These are phyloP conservation scores for Magnusiomyces tetraspermus DNA, from an alignment of 1,139 yeast genomes.

Conservation along the genomic window DNA sequence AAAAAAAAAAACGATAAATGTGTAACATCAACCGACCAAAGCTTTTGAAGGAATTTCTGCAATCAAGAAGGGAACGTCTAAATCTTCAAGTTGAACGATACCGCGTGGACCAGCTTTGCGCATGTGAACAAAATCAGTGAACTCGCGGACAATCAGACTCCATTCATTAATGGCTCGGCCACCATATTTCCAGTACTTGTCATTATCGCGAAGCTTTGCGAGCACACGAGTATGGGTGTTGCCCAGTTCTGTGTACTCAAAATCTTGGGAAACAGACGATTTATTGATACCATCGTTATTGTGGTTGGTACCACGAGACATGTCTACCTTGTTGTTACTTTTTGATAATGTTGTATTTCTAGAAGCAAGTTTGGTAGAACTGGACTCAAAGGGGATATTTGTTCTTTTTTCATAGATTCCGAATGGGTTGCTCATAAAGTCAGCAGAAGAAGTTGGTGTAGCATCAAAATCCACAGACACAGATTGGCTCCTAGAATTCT, in stretches of 20 bases:
- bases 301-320: neutral
- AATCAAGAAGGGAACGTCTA: slow-evolving; percentile 37
- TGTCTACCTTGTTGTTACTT: no score
- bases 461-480: neutral
- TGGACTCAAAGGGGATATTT: neutral
- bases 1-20: no score
- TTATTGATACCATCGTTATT: no score
- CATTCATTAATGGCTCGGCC: slow-evolving; percentile 65
- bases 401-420: neutral
- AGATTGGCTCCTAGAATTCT: no score
- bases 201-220: slow-evolving; percentile 17
- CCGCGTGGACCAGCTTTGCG: slow-evolving; percentile 23
- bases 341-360: no score
- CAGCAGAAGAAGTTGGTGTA: neutral
- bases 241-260: slow-evolving; percentile 5
- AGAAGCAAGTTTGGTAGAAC: no score
- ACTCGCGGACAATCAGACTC: slow-evolving; percentile 47
- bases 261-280: neutral
- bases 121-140: slow-evolving; percentile 43
- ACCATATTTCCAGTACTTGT: slow-evolving; percentile 35
- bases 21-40: slow-evolving; percentile 1
- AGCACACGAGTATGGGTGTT: neutral
- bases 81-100: slow-evolving; percentile 25
- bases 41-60: slow-evolving; percentile 32
- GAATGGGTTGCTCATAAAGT: neutral